These are phyloP conservation scores for Chytriomyces hyalinus DNA, from an alignment of 192 early-diverging fungal genomes.

Conservation along the genomic window DNA sequence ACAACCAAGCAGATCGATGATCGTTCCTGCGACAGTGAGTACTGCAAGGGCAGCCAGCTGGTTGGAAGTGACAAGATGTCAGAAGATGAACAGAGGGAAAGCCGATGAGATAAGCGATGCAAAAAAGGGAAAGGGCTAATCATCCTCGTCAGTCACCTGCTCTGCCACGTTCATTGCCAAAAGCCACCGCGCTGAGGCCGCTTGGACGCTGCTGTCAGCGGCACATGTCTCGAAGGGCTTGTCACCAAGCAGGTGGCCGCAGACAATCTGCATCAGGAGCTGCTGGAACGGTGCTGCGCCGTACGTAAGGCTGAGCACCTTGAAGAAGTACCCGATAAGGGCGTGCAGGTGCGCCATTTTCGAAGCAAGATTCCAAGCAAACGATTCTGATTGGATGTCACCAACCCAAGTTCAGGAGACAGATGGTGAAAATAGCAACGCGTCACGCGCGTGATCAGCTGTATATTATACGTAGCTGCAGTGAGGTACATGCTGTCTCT, in stretches of 20 bases:
- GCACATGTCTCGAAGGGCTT: conserved; percentile 16
- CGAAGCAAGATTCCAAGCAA: no score
- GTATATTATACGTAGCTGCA: no score
- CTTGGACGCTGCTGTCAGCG: not conserved
- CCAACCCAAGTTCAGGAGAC: no score
- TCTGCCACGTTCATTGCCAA: not conserved
- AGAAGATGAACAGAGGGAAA: no score
- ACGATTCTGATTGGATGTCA: no score
- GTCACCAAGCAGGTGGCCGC: not conserved
- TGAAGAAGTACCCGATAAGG: conserved; percentile 23
- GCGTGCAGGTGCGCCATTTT: conserved; percentile 22
- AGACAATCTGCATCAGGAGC: conserved; percentile 10
- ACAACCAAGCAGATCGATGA: conserved; percentile 11
- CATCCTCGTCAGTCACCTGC: not conserved
- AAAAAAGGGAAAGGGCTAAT: no score
- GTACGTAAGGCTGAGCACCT: not conserved
- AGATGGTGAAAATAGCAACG: no score
- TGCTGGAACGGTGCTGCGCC: conserved; percentile 17
- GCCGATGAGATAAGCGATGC: no score
- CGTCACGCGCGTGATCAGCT: no score
- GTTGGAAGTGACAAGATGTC: no score
- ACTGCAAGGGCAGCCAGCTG: not conserved
- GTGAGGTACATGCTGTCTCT: no score
- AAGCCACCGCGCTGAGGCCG: conserved; percentile 2
- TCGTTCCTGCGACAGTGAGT: conserved; percentile 12